phyloP scores from a whole-genome alignment of 495 filamentous ascomycete species.

The Podospora sp. region DNA sequence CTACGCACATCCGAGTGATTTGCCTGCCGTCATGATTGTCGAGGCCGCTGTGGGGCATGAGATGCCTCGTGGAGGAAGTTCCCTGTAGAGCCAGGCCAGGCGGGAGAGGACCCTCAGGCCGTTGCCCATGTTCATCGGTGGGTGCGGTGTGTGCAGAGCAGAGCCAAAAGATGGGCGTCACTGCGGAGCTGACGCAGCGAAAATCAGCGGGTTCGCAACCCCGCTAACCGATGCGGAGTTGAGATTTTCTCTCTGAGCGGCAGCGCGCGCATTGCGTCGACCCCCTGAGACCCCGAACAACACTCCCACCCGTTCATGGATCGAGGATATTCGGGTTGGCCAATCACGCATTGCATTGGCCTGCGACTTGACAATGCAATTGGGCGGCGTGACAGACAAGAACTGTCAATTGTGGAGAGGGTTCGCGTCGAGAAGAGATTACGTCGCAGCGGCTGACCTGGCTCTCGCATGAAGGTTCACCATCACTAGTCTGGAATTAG shows the following conservation, averaged over 20 bases:
- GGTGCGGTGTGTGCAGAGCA: not conserved
- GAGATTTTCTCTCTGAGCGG: not conserved
- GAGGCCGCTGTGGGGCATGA: not conserved
- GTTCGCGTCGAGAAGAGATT: not conserved
- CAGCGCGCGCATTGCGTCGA: not conserved
- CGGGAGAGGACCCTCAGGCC: constrained; percentile 3
- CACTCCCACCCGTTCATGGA: not conserved
- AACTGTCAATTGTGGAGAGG: constrained; percentile 2
- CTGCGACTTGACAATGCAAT: constrained; percentile 3
- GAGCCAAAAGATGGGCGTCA: not conserved
- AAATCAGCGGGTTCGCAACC: not conserved
- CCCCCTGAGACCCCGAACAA: not conserved
- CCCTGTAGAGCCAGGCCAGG: not conserved
- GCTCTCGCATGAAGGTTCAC: constrained; percentile 8
- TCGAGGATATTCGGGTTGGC: not conserved
- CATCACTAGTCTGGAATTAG: constrained; percentile 19
- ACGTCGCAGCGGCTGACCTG: not conserved
- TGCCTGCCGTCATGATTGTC: not conserved
- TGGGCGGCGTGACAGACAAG: constrained; percentile 9
- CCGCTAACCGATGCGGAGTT: not conserved
- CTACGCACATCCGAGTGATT: not conserved
- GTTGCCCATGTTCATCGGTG: not conserved
- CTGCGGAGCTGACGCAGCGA: not conserved
- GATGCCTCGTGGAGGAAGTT: not conserved
- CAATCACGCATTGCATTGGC: constrained; percentile 1